Percentiles rank a stretch among this genome's conserved stretches.
Evolutionary conservation across 441 rosid species (phyloP).

Genomic region (Breynia disticha): DNA sequence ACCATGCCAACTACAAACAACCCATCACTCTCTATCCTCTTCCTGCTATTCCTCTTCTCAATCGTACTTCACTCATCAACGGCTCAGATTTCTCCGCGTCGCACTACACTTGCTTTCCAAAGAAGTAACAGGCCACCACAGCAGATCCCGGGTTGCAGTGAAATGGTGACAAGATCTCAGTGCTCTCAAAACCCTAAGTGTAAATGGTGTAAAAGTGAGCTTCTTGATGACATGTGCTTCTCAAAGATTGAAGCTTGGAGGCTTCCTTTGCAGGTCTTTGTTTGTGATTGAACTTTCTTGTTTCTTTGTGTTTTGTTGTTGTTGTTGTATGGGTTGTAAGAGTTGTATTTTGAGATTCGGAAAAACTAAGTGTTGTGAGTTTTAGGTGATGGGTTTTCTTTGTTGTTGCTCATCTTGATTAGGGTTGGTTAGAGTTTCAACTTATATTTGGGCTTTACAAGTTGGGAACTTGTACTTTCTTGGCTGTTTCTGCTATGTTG

Average conservation of each 20-base stretch:
- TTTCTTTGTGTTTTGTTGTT: background rate
- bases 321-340: background rate
- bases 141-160: slow-evolving; percentile 47
- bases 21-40: background rate
- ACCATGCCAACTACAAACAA: background rate
- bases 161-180: slow-evolving; percentile 51
- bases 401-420: too few relatives aligned
- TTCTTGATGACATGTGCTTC: slow-evolving; percentile 75
- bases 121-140: slow-evolving; percentile 17
- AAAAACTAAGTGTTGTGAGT: too few relatives aligned
- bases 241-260: slow-evolving; percentile 56
- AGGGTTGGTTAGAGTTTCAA: too few relatives aligned
- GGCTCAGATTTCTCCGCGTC: slow-evolving; percentile 15
- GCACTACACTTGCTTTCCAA: slow-evolving; percentile 22
- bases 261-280: slow-evolving; percentile 65
- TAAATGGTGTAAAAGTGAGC: slow-evolving; percentile 74
- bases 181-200: slow-evolving; percentile 54
- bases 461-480: too few relatives aligned
- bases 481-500: background rate
- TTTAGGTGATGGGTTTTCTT: too few relatives aligned
- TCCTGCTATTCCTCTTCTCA: slow-evolving; percentile 7
- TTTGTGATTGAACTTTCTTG: slow-evolving; percentile 30
- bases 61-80: slow-evolving; percentile 6
- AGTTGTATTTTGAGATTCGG: too few relatives aligned
- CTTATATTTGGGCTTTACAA: too few relatives aligned